Conservation (phyloP, 441 rosid species). For the Geranium incanum region DNA sequence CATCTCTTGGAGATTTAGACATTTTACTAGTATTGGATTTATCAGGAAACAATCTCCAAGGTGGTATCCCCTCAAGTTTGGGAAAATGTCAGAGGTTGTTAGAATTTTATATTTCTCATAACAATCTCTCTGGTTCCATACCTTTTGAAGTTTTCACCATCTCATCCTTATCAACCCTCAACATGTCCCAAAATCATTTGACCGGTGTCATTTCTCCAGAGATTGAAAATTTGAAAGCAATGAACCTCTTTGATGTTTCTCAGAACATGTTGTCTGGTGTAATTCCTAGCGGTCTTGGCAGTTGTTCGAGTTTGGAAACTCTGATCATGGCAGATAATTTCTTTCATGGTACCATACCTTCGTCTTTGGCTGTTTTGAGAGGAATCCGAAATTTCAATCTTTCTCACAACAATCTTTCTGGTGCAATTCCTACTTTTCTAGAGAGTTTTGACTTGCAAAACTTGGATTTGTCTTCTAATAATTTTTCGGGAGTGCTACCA, state of each 20-base stretch:
- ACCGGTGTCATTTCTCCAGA: conserved; percentile 15
- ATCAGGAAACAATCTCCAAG: conserved; percentile 5
- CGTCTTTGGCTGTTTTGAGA: conserved; percentile 10
- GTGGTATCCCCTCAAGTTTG: conserved; percentile 17
- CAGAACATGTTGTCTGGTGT: conserved; percentile 19
- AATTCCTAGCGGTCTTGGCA: conserved; percentile 21
- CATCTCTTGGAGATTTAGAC: conserved; percentile 16
- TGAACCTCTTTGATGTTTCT: background rate
- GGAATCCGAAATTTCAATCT: conserved; percentile 21
- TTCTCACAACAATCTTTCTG: conserved; percentile 21
- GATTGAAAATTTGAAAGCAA: conserved; percentile 10
- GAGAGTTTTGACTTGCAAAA: background rate
- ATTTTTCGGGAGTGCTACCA: conserved; percentile 22
- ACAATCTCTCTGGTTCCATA: conserved; percentile 17
- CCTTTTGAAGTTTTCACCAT: conserved; percentile 13
- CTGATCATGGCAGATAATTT: conserved; percentile 21
- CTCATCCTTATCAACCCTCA: background rate
- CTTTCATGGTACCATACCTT: conserved; percentile 23
- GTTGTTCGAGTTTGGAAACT: conserved; percentile 14
- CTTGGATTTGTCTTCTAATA: conserved; percentile 24
- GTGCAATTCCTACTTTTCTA: conserved; percentile 22
- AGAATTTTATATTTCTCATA: background rate
- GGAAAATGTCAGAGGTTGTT: conserved; percentile 10
- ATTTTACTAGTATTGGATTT: background rate
- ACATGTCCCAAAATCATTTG: too few species aligned